phyloP scores from a whole-genome alignment of 345 rosid genomes.

The Nasturtium officinale region DNA sequence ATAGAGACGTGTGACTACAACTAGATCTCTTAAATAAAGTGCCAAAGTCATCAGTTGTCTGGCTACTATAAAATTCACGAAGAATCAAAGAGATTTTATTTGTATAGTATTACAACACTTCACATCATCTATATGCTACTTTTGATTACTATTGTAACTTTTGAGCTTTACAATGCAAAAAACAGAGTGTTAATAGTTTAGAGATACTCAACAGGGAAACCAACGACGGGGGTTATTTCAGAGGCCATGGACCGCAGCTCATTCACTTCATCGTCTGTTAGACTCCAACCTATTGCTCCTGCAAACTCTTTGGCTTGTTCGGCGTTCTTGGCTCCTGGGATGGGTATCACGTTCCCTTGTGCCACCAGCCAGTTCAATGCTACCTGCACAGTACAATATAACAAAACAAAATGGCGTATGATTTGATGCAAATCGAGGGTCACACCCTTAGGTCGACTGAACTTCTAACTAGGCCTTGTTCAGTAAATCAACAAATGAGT shows the following conservation, averaged over 20 bases:
- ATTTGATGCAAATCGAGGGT: conserved; percentile 11
- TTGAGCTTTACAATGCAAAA: conserved; percentile 30
- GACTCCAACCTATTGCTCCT: conserved; percentile 89
- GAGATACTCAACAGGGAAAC: conserved; percentile 79
- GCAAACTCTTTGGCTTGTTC: conserved; percentile 82
- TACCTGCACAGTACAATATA: conserved; percentile 52
- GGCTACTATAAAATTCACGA: neutral
- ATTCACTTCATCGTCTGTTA: conserved; percentile 56
- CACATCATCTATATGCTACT: conserved; percentile 29
- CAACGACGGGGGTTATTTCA: conserved; percentile 54
- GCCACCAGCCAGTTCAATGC: conserved; percentile 90
- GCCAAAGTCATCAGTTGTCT: neutral
- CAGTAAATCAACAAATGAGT: neutral
- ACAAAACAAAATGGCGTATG: neutral
- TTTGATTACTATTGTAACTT: conserved; percentile 12
- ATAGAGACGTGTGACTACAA: neutral
- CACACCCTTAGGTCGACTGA: conserved; percentile 6
- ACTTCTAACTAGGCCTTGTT: conserved; percentile 11
- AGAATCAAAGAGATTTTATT: conserved; percentile 15
- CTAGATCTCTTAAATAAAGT: conserved; percentile 10
- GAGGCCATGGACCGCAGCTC: conserved; percentile 84
- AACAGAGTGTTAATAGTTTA: conserved; percentile 45
- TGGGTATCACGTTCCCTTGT: conserved; percentile 87
- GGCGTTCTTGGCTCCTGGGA: conserved; percentile 89
- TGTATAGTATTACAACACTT: conserved; percentile 16